Evolutionary conservation across 106 monocot genomes (phyloP).

Genomic region (Dioscorea dumetorum): DNA sequence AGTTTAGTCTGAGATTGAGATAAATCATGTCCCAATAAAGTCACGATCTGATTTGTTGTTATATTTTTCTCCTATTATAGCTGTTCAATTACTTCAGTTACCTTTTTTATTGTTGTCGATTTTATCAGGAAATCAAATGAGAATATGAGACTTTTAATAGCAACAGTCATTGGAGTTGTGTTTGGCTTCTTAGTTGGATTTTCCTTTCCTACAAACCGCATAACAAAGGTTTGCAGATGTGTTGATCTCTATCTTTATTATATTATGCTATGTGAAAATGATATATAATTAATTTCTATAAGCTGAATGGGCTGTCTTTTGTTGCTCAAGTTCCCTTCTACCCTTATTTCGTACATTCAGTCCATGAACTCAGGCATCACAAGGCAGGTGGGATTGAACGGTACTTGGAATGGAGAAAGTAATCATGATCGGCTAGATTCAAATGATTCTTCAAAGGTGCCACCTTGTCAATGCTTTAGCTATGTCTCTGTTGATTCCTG

Average conservation of each 20-base stretch:
- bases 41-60: background rate
- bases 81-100: background rate
- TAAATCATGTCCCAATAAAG: background rate
- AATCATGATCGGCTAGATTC: background rate
- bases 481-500: background rate
- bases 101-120: slow-evolving; percentile 2
- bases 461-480: background rate
- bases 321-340: slow-evolving; percentile 7
- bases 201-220: slow-evolving; percentile 46
- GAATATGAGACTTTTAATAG: slow-evolving; percentile 49
- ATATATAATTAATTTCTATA: background rate
- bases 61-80: background rate
- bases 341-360: slow-evolving; percentile 3
- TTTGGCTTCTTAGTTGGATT: slow-evolving; percentile 68
- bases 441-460: slow-evolving; percentile 1
- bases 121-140: slow-evolving; percentile 45
- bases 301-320: background rate
- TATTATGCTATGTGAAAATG: background rate
- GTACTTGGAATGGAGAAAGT: background rate
- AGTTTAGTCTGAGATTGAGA: background rate
- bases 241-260: background rate
- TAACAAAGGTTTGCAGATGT: slow-evolving; percentile 43
- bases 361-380: background rate
- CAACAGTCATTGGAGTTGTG: slow-evolving; percentile 44
- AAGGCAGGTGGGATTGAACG: background rate